Conservation (phyloP, 1,139 yeast genomes). For the Eremothecium sinecaudum region DNA sequence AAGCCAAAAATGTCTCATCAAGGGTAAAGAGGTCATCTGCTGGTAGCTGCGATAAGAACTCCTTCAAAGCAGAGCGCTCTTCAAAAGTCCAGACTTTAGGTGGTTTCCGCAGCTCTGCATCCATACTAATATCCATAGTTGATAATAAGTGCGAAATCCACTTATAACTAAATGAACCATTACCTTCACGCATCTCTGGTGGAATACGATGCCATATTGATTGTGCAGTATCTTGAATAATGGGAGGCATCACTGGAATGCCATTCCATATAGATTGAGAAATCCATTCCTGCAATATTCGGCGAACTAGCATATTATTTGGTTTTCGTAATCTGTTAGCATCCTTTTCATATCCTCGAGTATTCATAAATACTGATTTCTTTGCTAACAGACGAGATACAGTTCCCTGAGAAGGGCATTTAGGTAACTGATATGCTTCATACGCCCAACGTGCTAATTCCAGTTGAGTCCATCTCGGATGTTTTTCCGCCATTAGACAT, state of each 20-base stretch:
- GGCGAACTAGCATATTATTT: constrained; percentile 46
- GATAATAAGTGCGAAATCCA: constrained; percentile 56
- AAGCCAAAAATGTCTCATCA: constrained; percentile 54
- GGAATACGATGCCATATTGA: constrained; percentile 58
- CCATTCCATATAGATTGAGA: constrained; percentile 61
- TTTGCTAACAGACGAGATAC: constrained; percentile 52
- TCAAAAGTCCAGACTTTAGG: constrained; percentile 56
- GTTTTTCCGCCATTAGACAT: constrained; percentile 55
- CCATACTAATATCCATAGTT: constrained; percentile 44
- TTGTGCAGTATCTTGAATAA: constrained; percentile 54
- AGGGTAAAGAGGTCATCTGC: constrained; percentile 50
- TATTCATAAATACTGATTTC: constrained; percentile 48
- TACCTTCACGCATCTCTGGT: constrained; percentile 46
- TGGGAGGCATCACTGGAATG: constrained; percentile 56
- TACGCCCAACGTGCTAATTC: constrained; percentile 61
- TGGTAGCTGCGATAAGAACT: constrained; percentile 31
- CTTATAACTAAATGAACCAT: constrained; percentile 53
- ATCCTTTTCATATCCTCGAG: constrained; percentile 49
- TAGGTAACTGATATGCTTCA: constrained; percentile 41
- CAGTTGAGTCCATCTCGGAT: constrained; percentile 60
- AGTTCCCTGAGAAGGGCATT: constrained; percentile 59
- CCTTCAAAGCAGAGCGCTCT: constrained; percentile 39
- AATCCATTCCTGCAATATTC: constrained; percentile 57
- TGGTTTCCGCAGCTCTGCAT: constrained; percentile 38
- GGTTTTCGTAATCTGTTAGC: constrained; percentile 44